Conservation (phyloP, 331 rosid genomes). For the Spiraea crenata region DNA sequence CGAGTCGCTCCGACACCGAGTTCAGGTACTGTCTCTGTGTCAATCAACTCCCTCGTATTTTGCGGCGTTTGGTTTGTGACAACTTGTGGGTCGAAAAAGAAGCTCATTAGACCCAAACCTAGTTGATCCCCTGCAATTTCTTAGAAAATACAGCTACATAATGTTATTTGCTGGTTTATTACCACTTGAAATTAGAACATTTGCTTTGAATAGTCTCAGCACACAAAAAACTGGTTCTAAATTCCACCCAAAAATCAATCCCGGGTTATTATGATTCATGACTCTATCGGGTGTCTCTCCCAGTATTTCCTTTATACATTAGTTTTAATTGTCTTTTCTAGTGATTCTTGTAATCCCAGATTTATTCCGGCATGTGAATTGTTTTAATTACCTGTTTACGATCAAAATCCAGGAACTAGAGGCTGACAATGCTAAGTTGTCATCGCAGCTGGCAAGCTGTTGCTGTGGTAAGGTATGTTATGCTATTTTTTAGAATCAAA, state of each 20-base stretch:
- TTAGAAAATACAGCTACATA: neutral
- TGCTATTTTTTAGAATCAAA: neutral
- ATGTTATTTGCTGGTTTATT: neutral
- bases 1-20: slow-evolving; percentile 44
- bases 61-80: neutral
- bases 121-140: neutral
- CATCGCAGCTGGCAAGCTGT: slow-evolving; percentile 52
- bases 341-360: neutral
- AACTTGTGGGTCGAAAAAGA: neutral
- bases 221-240: neutral
- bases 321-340: neutral
- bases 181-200: neutral
- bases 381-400: slow-evolving; percentile 9
- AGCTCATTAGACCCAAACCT: neutral
- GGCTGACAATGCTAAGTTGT: slow-evolving; percentile 58
- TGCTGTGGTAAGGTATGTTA: slow-evolving; percentile 47
- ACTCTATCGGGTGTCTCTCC: neutral
- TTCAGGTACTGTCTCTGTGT: slow-evolving; percentile 46
- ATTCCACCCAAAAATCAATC: neutral
- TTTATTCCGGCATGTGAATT: neutral
- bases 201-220: neutral
- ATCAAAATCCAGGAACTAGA: slow-evolving; percentile 57
- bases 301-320: neutral
- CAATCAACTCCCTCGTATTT: neutral
- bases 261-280: neutral